Conservation (phyloP, 257 asterid genomes). For the Hygrophila difformis region DNA sequence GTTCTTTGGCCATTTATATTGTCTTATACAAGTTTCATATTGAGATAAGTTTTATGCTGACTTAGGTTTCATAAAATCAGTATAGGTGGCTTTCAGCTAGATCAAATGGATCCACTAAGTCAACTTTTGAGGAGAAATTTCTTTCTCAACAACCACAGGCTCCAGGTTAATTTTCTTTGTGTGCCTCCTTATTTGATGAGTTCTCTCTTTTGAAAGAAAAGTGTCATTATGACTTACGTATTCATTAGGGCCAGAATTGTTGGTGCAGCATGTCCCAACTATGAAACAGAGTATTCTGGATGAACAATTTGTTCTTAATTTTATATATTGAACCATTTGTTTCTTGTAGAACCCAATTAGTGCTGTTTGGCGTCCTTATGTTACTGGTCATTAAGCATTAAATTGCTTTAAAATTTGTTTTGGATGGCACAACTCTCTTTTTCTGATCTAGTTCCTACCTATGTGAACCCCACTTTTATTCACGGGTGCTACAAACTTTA, state of each 20-base stretch:
- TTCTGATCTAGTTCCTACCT: no score
- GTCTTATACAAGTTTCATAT: constrained; percentile 4
- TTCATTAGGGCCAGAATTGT: constrained; percentile 1
- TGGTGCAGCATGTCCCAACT: not conserved
- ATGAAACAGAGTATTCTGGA: no score
- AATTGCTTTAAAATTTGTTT: not conserved
- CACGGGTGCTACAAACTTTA: no score
- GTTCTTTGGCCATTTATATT: constrained; percentile 15
- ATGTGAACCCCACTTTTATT: no score
- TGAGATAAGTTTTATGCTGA: constrained; percentile 22
- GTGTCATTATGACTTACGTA: no score
- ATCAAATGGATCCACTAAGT: constrained; percentile 55
- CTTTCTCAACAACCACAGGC: constrained; percentile 84
- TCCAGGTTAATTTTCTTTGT: constrained; percentile 49
- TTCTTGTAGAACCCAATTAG: not conserved
- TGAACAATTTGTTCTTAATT: no score
- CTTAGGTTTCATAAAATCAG: constrained; percentile 44
- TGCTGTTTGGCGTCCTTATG: no score
- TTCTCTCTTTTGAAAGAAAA: no score
- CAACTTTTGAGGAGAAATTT: constrained; percentile 88
- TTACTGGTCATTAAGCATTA: no score
- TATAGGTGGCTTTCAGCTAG: constrained; percentile 97
- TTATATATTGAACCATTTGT: not conserved
- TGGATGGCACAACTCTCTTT: no score
- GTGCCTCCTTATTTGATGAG: constrained; percentile 4